Evolutionary conservation across 305 asterid species (phyloP), one percentile per base, ranked within the genome.

Genomic region (Ilex paraguariensis): DNA sequence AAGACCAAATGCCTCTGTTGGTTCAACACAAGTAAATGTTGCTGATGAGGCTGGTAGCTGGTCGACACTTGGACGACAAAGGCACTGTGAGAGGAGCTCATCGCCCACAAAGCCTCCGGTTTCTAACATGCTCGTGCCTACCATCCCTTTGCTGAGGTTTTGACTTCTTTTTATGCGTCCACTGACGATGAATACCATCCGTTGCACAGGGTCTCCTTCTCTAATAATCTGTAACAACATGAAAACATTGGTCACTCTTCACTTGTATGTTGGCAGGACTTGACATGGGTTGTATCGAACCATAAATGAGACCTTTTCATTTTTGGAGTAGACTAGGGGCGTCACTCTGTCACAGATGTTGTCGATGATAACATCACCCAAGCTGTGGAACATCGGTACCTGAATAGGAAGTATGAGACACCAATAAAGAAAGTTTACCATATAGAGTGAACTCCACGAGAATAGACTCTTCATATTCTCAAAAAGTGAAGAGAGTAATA

Each of bases 31-130:
- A 0, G 96, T 83, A 48, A 90, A 90, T 45, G 99, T 88, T 59
- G 99, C 96, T 0, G 95, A 86, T 42, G 96, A 93, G 15, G 96
- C 89, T 11, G 99, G 99, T 31, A 93, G 92, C 46, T 95, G 72
- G 54, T 88, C 91, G 0, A 70, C 55, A 31, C 86, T 87, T 33
- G 97, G 97, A 39, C 99, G 95, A 5, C 99, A 95, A 10, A 93
- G 90, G 84, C 97, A 90, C 97, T 95, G 90, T 4, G 96, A 83
- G 55, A 93, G 79, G 51, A 93, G 96, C 54, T 93, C 99, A 40
- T 93, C 99, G 6, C 99, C 97, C 12, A 93, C 77, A 59, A 86
- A 93, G 7, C 96, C 95, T 3, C 99, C 99, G 0, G 96, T 91
- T 72, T 83, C 82, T 0, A 93, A 85, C 4, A 68, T 53, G 77